These are phyloP conservation scores for Calonectria henricotiae DNA, from an alignment of 2,329 filamentous ascomycete species.

Conservation along the genomic window DNA sequence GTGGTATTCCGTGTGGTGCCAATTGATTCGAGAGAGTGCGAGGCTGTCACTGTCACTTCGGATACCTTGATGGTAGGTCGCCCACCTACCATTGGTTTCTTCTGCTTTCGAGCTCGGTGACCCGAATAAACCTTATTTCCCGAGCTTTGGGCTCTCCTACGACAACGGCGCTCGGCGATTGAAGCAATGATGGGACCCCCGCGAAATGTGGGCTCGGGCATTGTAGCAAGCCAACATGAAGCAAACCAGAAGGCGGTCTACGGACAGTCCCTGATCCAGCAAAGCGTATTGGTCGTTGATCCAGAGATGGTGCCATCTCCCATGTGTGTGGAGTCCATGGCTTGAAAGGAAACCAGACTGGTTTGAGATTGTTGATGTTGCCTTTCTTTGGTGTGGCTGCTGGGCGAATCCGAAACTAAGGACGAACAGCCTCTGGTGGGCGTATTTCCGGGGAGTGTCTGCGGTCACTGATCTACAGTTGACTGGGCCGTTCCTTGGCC, in stretches of 20 bases:
- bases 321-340: slow-evolving; percentile 15
- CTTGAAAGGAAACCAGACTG: slow-evolving; percentile 13
- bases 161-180: neutral
- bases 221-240: slow-evolving; percentile 1
- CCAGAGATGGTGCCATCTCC: slow-evolving; percentile 27
- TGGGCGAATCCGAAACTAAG: neutral
- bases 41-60: neutral
- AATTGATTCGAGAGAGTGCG: slow-evolving; percentile 6
- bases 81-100: neutral
- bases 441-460: slow-evolving; percentile 13
- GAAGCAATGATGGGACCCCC: slow-evolving; percentile 9
- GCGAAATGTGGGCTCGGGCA: slow-evolving; percentile 17
- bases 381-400: neutral
- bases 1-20: neutral
- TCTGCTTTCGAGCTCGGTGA: neutral
- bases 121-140: slow-evolving; percentile 9
- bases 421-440: neutral
- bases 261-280: neutral
- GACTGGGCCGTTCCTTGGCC: too few relatives aligned
- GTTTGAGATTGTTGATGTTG: slow-evolving; percentile 15
- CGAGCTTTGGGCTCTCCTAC: neutral
- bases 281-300: slow-evolving; percentile 11
- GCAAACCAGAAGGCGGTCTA: slow-evolving; percentile 17
- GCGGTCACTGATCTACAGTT: neutral
- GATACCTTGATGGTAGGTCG: neutral